Base-by-base conservation (phyloP, 371 early-diverging fungal genomes). In the Mucor lusitanicus region DNA sequence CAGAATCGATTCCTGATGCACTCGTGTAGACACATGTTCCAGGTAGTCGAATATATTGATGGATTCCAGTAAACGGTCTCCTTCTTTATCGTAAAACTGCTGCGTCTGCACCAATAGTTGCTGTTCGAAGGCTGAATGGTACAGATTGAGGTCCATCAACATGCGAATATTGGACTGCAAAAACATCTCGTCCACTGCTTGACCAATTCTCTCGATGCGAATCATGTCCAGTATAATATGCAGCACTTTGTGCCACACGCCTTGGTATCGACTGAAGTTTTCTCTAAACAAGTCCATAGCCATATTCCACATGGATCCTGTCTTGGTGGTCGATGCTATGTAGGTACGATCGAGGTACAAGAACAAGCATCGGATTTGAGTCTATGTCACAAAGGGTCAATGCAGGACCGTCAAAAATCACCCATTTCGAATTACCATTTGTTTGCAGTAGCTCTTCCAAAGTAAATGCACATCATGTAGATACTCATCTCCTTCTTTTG, bases 301-400 rank as follows among this genome's bases (percentile, higher is more conserved):
- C 87, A 95, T 86, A 30, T 92, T 92, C 93, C 96, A 96, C 55
- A 97, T 72, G 13, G 92, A 90, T 39, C 83, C 82, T n/a, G 88
- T 70, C 17, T 88, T 85, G 15, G 88, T 65, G 0, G 87, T 87
- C 33, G 92, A 88, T 27, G 94, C 75, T 17, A 92, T 91, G 68
- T 91, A 94, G 0, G 95, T 94, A 30, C 98, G 92, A 79, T 97
- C 98, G 48, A 97, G 80, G 66, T 95, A 95, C 48, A 96, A 79
- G 70, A 96, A 95, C 17, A 97, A 85, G 69, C 90, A 90, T 35
- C 93, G 81, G 19, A 96, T 92, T 82, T 92, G 87, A 25, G 85
- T 82, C 91, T 91, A 40, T 27, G 50, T 44, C 19, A 21, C 3
- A 61, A 8, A 19, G 15, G 15, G 60, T 61, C 35, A 25, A 13